Base-by-base conservation (phyloP, 2,329 filamentous ascomycete genomes). In the Ophiostoma australiae region DNA sequence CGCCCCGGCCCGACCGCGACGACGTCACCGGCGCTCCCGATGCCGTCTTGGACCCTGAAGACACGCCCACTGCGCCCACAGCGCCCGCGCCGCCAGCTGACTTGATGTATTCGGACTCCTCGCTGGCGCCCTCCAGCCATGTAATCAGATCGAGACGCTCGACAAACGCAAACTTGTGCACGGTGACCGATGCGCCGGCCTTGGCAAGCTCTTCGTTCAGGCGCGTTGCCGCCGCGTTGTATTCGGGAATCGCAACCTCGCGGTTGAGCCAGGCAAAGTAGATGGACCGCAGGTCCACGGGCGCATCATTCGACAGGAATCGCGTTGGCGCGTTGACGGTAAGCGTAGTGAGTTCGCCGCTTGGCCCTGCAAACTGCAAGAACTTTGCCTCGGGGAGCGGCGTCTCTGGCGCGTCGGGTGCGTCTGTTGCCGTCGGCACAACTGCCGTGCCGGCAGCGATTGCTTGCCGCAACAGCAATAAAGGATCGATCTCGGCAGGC, bases 191-290 rank as follows among this genome's bases (percentile, higher is more conserved):
- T 23, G 72, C 70, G 27, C 72, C 74, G 13, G 84, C 84, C 23
- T 86, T 88, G 1, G 83, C 84, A 13, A 97, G 84, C 77, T 93
- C 89, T 69, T 92, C 89, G 78, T 97, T 97, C 71, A 98, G 85
- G 75, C 89, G 85, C 76, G 91, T 89, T 17, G 92, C 91, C 0
- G 91, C 90, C 35, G 91, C 88, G 80, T 97, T 95, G 85, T 98
- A 98, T 76, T 97, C 93, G 13, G 92, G 91, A 75, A 97, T 93
- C 70, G 91, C 89, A 70, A 91, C 89, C 82, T 98, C 94, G 80
- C 93, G 93, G 81, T 97, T 96, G 77, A 92, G 85, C 93, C 93
- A 99, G 71, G 93, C 93, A 78, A 98, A 97, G 83, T 94, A 97
- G 81, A 97, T 94, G 79, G 91, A 95, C 78, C 95, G 93, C 75